A percentile compares a stretch with the other conserved stretches of the same genome.
Conservation (phyloP, 495 filamentous ascomycete species). For the Lophiostoma macrostomum region DNA sequence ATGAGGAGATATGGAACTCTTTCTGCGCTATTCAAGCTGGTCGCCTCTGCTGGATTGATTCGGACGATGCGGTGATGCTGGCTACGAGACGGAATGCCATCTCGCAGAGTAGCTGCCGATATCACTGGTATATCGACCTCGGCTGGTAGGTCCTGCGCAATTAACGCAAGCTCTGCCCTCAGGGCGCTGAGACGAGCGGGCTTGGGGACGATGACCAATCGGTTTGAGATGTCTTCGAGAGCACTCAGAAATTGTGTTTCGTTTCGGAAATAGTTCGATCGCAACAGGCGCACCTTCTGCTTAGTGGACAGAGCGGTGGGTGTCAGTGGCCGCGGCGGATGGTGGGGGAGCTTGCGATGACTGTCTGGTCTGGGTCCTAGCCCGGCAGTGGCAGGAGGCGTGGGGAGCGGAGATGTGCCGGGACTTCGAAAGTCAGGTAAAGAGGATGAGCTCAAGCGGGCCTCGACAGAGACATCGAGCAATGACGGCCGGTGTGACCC, state of each 20-base stretch:
- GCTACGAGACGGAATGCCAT: constrained; percentile 61
- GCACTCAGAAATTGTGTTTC: constrained; percentile 70
- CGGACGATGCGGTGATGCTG: constrained; percentile 72
- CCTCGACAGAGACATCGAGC: constrained; percentile 23
- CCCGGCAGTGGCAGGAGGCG: constrained; percentile 38
- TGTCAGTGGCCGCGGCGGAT: constrained; percentile 45
- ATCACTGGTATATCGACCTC: constrained; percentile 76
- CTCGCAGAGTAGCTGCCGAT: constrained; percentile 63
- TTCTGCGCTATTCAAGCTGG: constrained; percentile 74
- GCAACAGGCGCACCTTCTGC: constrained; percentile 61
- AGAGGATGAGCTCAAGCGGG: constrained; percentile 61
- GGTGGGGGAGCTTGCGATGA: constrained; percentile 48
- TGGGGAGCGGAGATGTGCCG: constrained; percentile 46
- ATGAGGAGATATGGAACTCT: constrained; percentile 74
- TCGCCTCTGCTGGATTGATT: constrained; percentile 73
- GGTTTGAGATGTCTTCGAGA: constrained; percentile 73
- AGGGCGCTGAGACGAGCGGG: constrained; percentile 70
- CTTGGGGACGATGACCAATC: constrained; percentile 69
- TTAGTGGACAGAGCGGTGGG: constrained; percentile 52
- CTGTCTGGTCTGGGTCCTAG: constrained; percentile 49
- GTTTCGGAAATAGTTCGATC: constrained; percentile 71
- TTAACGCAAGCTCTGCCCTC: constrained; percentile 69
- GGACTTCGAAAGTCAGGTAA: constrained; percentile 54
- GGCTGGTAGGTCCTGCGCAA: constrained; percentile 68
- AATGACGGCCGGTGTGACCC: constrained; percentile 22